Base-by-base conservation (phyloP, 2,329 filamentous ascomycete genomes). In the Colletotrichum lupini region DNA sequence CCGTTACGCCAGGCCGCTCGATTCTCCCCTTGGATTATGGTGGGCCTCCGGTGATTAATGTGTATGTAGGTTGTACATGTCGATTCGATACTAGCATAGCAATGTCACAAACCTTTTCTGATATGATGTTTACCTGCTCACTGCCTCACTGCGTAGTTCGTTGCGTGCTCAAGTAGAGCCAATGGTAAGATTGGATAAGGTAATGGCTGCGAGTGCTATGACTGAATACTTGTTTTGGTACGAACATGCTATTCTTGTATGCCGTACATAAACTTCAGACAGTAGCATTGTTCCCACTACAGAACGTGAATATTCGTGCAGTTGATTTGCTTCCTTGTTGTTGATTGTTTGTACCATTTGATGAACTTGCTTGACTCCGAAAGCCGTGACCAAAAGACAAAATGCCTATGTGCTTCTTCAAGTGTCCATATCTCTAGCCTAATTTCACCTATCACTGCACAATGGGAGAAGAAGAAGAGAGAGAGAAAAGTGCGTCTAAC, bases 61-160 rank as follows among this genome's bases (percentile, higher is more conserved):
- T 69, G 55, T 58, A 73, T 60, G 66, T 73, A 73, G 59, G 66
- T 64, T 73, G 58, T 64, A 60, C 32, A 60, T 68, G 22, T 57
- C 61, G 64, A 62, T 30, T 68, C 57, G 52, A 68, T 42, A 53
- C 64, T 64, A 64, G 61, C 61, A 64, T 68, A 60, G 65, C 68
- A 72, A 68, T 52, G 24, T 56, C 49, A n/a, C n/a, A 35, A 12
- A 22, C 28, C 14, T 57, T 16, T 12, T 57, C 16, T 32, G 5
- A 12, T 5, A 19, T 32, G 9, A 19, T 49, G 6, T 19, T 19
- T n/a, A 8, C 19, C 3, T 19, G 42, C 19, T 49, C 16, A 12
- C 19, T 49, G 16, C 8, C 19, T 49, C 32, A 11, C 32, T 35
- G 11, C 32, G 32, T 42, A 19, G 14, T 42, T 19, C 14, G 14